Conservation (phyloP, 2,329 filamentous ascomycete species). For the Knufia fluminis region DNA sequence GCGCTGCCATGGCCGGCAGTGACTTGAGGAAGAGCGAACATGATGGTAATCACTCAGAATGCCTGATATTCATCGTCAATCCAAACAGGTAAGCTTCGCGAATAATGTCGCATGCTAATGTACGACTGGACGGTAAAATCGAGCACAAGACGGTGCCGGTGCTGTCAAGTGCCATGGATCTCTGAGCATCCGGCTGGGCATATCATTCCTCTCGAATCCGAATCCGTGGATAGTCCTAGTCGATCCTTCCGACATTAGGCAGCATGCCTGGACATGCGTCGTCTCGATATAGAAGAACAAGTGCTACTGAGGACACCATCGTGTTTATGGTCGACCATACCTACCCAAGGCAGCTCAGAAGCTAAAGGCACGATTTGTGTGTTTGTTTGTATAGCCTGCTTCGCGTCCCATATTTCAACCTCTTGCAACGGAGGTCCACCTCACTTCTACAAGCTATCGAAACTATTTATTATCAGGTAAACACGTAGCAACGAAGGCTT, state of each 20-base stretch:
- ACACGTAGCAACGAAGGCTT: too few species aligned
- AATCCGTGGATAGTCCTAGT: background rate
- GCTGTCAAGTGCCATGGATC: background rate
- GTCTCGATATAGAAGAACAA: too few species aligned
- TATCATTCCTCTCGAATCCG: too few species aligned
- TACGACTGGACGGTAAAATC: background rate
- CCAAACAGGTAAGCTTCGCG: background rate
- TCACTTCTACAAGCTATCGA: too few species aligned
- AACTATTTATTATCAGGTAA: too few species aligned
- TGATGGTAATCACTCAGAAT: background rate
- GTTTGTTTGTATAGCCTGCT: too few species aligned
- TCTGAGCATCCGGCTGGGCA: constrained; percentile 5
- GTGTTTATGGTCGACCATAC: too few species aligned
- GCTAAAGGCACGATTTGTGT: too few species aligned
- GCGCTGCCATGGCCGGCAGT: background rate
- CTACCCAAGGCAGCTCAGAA: too few species aligned
- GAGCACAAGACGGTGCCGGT: constrained; percentile 1
- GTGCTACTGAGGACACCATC: background rate
- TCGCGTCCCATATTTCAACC: too few species aligned
- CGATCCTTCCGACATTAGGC: background rate
- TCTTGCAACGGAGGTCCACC: too few species aligned
- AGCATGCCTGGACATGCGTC: background rate
- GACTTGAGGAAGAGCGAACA: background rate
- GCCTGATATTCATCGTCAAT: background rate
- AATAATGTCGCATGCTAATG: background rate